Base-by-base conservation (phyloP, 441 rosid species). In the Isatis lusitanica region DNA sequence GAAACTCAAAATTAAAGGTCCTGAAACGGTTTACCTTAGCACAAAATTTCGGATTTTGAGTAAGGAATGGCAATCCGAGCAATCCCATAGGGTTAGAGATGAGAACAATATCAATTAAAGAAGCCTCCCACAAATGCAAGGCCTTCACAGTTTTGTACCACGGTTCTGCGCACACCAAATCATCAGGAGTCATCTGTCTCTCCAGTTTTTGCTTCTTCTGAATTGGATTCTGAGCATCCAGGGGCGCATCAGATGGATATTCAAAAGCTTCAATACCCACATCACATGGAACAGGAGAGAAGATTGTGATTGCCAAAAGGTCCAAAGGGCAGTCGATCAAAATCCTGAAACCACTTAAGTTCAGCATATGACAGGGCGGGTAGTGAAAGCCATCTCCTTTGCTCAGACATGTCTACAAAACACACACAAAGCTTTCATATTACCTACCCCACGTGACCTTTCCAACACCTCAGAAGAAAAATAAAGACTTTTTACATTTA, bases 321-420 rank as follows among this genome's bases (percentile, higher is more conserved):
- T 94, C 96, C 63, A 88, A 30, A 6, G 97, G 97, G 59, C 94
- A 94, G 52, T 92, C 94, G 30, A 94, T 80, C 63, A 94, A 83
- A 31, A 94, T 78, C 82, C 88, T 88, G 59, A 85, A 86, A 58
- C 97, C 97, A 35, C 84, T 70, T 36, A 89, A 67, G 70, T 82
- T 74, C 39, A 94, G 84, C 50, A 94, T 70, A 73, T 88, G 86
- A 72, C 90, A 84, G 11, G 93, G 90, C 11, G 97, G 92, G 76
- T 81, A 85, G 62, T 87, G 84, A 79, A 73, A 87, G 56, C 94
- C 90, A 61, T 76, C 75, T 50, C 97, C 98, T 84, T 86, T 84
- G 77, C 89, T 85, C 78, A 94, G 79, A 80, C 98, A 94, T 4
- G 93, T 90, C 97, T 92, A 80, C 83, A 48, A 74, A 52, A 64